Percentiles rank a stretch among this genome's conserved stretches.
Conservation (phyloP, 805 yeast genomes). For the Cyberlindnera maritima region DNA sequence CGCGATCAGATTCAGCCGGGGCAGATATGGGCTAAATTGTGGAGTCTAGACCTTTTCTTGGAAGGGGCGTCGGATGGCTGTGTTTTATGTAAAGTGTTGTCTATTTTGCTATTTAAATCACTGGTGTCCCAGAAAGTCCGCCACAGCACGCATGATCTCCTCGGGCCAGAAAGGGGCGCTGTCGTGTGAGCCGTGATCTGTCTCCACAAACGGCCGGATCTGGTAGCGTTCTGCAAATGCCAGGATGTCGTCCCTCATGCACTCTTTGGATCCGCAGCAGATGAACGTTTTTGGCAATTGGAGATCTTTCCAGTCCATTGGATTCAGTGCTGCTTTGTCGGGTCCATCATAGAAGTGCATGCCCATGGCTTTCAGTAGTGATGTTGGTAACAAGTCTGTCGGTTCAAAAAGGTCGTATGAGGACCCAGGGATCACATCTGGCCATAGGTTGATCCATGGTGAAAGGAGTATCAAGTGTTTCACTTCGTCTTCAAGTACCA, state of each 20-base stretch:
- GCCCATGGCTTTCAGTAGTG: conserved; percentile 3
- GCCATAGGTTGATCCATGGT: conserved; percentile 19
- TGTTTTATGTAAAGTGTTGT: too few species aligned
- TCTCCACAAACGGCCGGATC: not conserved
- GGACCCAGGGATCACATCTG: not conserved
- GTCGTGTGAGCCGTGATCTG: not conserved
- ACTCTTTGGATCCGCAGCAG: conserved; percentile 11
- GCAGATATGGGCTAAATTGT: too few species aligned
- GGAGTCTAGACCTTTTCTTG: too few species aligned
- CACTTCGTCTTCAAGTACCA: not conserved
- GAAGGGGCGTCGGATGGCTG: too few species aligned
- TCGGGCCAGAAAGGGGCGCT: conserved; percentile 2
- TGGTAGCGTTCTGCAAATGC: not conserved
- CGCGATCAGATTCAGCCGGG: too few species aligned
- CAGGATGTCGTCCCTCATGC: conserved; percentile 14
- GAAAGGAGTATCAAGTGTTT: conserved; percentile 8
- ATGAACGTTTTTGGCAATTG: conserved; percentile 9
- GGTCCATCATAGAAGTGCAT: not conserved
- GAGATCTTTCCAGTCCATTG: conserved; percentile 1
- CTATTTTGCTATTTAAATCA: too few species aligned
- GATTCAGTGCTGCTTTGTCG: too few species aligned
- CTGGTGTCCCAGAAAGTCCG: not conserved
- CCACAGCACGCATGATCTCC: not conserved
- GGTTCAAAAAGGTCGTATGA: conserved; percentile 1
- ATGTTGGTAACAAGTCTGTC: conserved; percentile 5